These are phyloP conservation scores for Paraphaeosphaeria minitans DNA, from an alignment of 2,329 filamentous ascomycete genomes.

Conservation along the genomic window DNA sequence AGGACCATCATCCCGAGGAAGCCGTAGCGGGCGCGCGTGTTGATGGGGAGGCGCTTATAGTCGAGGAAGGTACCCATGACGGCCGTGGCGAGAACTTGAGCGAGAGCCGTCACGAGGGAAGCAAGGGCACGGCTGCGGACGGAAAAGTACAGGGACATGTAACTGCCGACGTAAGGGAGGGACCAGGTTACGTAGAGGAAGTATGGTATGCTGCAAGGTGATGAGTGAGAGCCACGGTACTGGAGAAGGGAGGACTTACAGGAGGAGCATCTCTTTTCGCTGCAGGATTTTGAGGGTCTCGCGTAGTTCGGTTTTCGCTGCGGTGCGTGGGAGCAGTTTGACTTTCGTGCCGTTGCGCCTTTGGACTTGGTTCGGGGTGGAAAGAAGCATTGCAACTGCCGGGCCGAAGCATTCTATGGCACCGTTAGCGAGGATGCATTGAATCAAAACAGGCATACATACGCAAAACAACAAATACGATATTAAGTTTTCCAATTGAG, in stretches of 20 bases:
- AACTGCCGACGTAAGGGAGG: constrained; percentile 10
- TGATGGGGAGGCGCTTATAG: constrained; percentile 20
- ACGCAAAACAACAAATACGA: constrained; percentile 34
- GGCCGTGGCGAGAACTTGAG: constrained; percentile 27
- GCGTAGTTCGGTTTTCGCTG: constrained; percentile 14
- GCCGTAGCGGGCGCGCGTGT: constrained; percentile 22
- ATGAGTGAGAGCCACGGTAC: too few relatives aligned
- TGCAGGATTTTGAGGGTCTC: too few relatives aligned
- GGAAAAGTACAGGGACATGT: constrained; percentile 25
- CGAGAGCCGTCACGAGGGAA: constrained; percentile 28
- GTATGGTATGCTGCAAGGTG: too few relatives aligned
- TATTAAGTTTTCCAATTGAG: constrained; percentile 34
- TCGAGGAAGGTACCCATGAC: constrained; percentile 32
- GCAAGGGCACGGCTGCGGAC: constrained; percentile 22
- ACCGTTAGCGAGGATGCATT: neutral
- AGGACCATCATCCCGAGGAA: constrained; percentile 31
- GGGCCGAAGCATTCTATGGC: constrained; percentile 18
- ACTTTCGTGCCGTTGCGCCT: constrained; percentile 19
- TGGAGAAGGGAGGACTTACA: too few relatives aligned
- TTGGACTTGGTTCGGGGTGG: too few relatives aligned
- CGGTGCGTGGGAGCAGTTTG: constrained; percentile 11
- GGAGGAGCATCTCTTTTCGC: too few relatives aligned
- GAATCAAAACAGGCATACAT: neutral
- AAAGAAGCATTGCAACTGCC: constrained; percentile 22
- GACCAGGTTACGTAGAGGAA: too few relatives aligned